Evolutionary conservation across 2,329 filamentous ascomycete genomes (phyloP).

Genomic region (Talaromyces sp.): DNA sequence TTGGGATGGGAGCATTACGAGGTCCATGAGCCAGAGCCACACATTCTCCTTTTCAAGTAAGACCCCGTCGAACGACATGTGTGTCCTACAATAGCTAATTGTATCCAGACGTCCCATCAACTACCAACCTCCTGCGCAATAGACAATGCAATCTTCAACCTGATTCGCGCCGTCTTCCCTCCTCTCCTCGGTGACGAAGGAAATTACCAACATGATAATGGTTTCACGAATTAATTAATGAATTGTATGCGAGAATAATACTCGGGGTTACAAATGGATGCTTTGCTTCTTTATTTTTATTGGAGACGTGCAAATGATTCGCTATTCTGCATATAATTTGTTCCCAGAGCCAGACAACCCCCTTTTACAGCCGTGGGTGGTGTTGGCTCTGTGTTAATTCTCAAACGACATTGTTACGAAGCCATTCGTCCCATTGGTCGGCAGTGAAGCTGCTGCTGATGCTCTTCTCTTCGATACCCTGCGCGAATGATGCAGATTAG

Average conservation of each 20-base stretch:
- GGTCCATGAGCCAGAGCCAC: constrained; percentile 96
- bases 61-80: constrained; percentile 40
- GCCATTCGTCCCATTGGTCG: constrained; percentile 83
- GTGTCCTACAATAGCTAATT: constrained; percentile 26
- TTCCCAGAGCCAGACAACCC: background rate
- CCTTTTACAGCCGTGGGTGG: constrained; percentile 2
- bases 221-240: constrained; percentile 15
- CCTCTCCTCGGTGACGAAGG: constrained; percentile 20
- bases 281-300: background rate
- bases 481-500: constrained; percentile 20
- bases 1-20: constrained; percentile 99
- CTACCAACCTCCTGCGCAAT: constrained; percentile 67
- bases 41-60: constrained; percentile 98
- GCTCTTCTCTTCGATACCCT: constrained; percentile 70
- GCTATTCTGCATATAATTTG: constrained; percentile 7
- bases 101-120: constrained; percentile 71
- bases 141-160: constrained; percentile 15
- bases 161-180: constrained; percentile 25
- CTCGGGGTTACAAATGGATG: constrained; percentile 13
- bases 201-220: constrained; percentile 19
- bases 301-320: background rate
- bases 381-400: constrained; percentile 5
- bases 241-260: constrained; percentile 14
- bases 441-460: constrained; percentile 76
- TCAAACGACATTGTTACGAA: constrained; percentile 63